A percentile compares a stretch with the other conserved stretches of the same genome.
These are phyloP conservation scores for Rhynchosporium secalis DNA, from an alignment of 2,329 filamentous ascomycete genomes.

Conservation along the genomic window DNA sequence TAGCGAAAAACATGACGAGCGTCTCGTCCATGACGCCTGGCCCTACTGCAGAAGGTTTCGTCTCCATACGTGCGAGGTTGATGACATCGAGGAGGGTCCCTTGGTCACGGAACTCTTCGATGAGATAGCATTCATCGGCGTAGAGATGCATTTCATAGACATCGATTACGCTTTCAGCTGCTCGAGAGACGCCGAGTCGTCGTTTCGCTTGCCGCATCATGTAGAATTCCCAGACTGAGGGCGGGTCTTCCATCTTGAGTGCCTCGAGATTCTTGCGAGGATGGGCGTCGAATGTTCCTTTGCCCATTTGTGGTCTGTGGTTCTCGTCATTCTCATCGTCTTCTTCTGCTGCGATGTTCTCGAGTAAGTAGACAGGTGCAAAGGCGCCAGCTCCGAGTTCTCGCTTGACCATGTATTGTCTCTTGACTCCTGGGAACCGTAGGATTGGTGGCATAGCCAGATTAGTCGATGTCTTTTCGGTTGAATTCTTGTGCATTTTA, in stretches of 20 bases:
- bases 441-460: constrained; percentile 63
- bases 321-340: constrained; percentile 49
- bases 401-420: constrained; percentile 74
- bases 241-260: constrained; percentile 90
- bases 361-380: constrained; percentile 90
- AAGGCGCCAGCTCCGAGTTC: constrained; percentile 93
- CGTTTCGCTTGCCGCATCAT: constrained; percentile 83
- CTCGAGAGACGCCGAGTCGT: constrained; percentile 73
- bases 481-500: constrained; percentile 44
- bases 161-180: constrained; percentile 73
- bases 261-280: constrained; percentile 68
- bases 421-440: constrained; percentile 62
- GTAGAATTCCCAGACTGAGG: constrained; percentile 92
- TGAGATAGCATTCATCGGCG: constrained; percentile 82
- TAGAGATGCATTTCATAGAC: constrained; percentile 93
- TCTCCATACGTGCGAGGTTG: constrained; percentile 76
- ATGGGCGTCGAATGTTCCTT: constrained; percentile 57
- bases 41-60: constrained; percentile 46
- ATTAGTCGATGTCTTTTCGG: constrained; percentile 61
- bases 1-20: constrained; percentile 90
- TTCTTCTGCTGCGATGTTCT: constrained; percentile 60
- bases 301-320: constrained; percentile 56
- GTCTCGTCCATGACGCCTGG: constrained; percentile 80
- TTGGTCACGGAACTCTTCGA: constrained; percentile 84
- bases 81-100: constrained; percentile 94